Evolutionary conservation across 805 yeast genomes (phyloP), one percentile per base, ranked within the genome.

Genomic region (Metschnikowia anglica): DNA sequence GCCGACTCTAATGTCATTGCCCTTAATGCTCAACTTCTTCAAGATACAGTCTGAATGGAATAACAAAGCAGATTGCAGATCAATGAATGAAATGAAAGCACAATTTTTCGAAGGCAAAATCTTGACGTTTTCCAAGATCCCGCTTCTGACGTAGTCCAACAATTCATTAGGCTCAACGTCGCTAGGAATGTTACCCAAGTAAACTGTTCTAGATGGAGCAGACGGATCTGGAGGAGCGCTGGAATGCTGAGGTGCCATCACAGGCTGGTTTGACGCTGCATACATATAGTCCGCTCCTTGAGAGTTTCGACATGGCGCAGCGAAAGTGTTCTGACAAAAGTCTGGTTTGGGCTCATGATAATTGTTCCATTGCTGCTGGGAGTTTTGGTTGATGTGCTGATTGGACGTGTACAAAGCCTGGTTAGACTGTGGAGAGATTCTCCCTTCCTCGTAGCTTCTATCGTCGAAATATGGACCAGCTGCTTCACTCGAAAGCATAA

Each of bases 21-120:
- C 89, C 53, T 80, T 81, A 46, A 93, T 85, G 31, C 83, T 79
- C 49, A 90, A 72, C 60, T 90, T 80, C 60, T 88, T 88, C 60
- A 91, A 73, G 38, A 87, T 83, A 29, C 96, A 95, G 67, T 90
- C 97, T 0, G 96, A 87, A 64, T 89, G 97, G 68, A 93, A 93
- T 51, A 88, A 77, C 46, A 88, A 72, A 0, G 98, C 97, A 23
- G 93, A 78, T 52, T 86, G 83, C 61, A 85, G 91, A 62, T 89
- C 96, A 44, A 91, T 72, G 62, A 93, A 91, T 4, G 96, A 85
- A 31, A 91, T 77, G 60, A 88, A 88, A 2, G 96, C 97, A 72
- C 96, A 89, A 71, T 80, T 81, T 63, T 88, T 89, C 27, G 83
- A 79, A 2, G 93, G 89, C n/a, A 89, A 67, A 44, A 90, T 76